These are phyloP conservation scores for Pseudogymnoascus sp. DNA, from an alignment of 2,329 filamentous ascomycete species.

Conservation along the genomic window DNA sequence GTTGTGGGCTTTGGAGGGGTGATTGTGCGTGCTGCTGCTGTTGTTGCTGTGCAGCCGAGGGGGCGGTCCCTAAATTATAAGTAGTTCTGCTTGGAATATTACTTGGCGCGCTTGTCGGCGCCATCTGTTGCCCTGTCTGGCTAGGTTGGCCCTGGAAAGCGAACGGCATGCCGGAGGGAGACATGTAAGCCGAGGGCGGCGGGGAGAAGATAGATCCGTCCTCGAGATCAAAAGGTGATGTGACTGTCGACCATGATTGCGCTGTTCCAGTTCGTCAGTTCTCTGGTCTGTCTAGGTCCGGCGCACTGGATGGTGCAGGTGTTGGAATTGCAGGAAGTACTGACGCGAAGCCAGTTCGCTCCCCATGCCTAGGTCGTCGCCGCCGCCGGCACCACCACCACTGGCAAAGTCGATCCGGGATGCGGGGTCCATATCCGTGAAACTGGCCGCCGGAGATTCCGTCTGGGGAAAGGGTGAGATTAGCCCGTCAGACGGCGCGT, in stretches of 20 bases:
- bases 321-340: not conserved
- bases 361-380: not conserved
- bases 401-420: not conserved
- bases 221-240: not conserved
- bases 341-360: not conserved
- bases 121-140: not conserved
- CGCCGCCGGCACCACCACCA: not conserved
- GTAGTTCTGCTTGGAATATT: not conserved
- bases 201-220: not conserved
- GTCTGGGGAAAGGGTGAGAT: not conserved
- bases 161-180: not conserved
- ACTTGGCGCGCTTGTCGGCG: not conserved
- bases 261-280: constrained; percentile 1
- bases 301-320: not conserved
- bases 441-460: not conserved
- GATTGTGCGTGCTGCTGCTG: not conserved
- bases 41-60: not conserved
- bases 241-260: not conserved
- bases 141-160: not conserved
- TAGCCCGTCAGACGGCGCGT: not conserved
- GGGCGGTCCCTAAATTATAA: not conserved
- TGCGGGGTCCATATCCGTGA: not conserved
- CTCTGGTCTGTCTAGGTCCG: not conserved
- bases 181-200: not conserved
- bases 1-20: not conserved